Conservation (phyloP, 257 asterid genomes). For the Salvia splendens region DNA sequence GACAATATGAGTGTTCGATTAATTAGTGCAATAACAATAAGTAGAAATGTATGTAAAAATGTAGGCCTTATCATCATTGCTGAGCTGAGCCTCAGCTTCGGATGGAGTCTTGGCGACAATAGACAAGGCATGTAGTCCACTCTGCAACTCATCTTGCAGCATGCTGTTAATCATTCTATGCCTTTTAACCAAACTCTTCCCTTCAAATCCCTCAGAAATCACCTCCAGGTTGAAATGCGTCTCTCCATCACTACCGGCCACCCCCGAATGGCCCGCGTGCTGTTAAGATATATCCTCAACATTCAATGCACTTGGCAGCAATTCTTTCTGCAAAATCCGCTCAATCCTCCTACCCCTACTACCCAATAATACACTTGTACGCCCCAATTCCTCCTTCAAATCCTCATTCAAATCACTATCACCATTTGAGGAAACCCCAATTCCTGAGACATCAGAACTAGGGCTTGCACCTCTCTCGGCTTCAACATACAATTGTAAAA, state of each 20-base stretch:
- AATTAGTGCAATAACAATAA: no score
- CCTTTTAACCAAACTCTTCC: slow-evolving; percentile 93
- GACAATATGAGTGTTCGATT: no score
- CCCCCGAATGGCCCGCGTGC: slow-evolving; percentile 80
- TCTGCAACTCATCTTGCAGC: slow-evolving; percentile 86
- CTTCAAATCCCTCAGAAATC: slow-evolving; percentile 72
- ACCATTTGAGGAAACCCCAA: slow-evolving; percentile 35
- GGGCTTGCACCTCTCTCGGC: slow-evolving; percentile 46
- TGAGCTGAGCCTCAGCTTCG: slow-evolving; percentile 39
- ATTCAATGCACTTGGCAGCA: slow-evolving; percentile 52
- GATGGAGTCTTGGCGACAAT: slow-evolving; percentile 84
- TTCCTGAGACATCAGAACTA: slow-evolving; percentile 10
- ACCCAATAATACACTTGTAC: slow-evolving; percentile 42
- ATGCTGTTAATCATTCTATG: slow-evolving; percentile 71
- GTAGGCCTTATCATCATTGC: no score
- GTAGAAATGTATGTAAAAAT: no score
- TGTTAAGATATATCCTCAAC: slow-evolving; percentile 83
- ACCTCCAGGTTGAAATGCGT: slow-evolving; percentile 81
- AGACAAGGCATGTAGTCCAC: slow-evolving; percentile 82
- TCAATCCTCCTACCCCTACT: slow-evolving; percentile 68
- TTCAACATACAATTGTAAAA: slow-evolving; percentile 63
- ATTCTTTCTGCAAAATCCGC: slow-evolving; percentile 53
- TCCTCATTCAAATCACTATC: slow-evolving; percentile 24
- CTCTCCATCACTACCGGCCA: slow-evolving; percentile 39
- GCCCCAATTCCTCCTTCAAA: background rate